Percentiles rank a stretch among this genome's conserved stretches.
phyloP scores from a whole-genome alignment of 2,329 filamentous ascomycete species.

The Penicillium rolfsii region DNA sequence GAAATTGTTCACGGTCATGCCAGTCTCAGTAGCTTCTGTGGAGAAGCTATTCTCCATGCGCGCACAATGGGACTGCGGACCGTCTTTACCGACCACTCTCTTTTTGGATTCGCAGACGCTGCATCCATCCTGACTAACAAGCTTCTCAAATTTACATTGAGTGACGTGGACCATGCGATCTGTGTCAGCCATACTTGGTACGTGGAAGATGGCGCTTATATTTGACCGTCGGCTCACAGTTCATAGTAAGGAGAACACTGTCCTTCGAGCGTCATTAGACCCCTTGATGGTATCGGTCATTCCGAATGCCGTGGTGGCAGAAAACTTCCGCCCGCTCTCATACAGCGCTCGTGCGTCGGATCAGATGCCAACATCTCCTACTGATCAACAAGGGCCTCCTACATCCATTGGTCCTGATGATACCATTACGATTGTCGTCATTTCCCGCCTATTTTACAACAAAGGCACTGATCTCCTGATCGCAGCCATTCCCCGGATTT shows the following conservation, averaged over 20 bases:
- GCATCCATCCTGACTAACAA: constrained; percentile 97
- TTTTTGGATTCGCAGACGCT: constrained; percentile 97
- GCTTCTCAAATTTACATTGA: constrained; percentile 90
- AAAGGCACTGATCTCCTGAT: constrained; percentile 98
- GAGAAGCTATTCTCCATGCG: constrained; percentile 92
- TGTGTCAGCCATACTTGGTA: constrained; percentile 98
- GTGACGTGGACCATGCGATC: constrained; percentile 96
- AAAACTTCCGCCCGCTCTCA: constrained; percentile 82
- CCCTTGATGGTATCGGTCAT: constrained; percentile 98
- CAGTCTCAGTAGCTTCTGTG: constrained; percentile 88
- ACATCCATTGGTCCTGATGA: constrained; percentile 78
- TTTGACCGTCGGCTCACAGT: constrained; percentile 4
- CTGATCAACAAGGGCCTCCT: constrained; percentile 56
- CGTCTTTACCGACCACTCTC: constrained; percentile 94
- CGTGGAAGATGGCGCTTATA: constrained; percentile 23
- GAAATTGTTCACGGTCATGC: constrained; percentile 98
- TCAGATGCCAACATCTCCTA: constrained; percentile 25
- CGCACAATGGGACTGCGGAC: constrained; percentile 95
- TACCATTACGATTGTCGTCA: constrained; percentile 93
- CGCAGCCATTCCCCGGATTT: constrained; percentile 88
- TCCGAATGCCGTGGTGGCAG: constrained; percentile 94
- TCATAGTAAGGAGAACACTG: constrained; percentile 91
- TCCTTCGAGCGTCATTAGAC: constrained; percentile 89
- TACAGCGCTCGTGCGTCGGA: constrained; percentile 49
- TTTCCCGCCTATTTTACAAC: constrained; percentile 97